Evolutionary conservation across 176 grass and related monocot genomes (phyloP).

Genomic region (Rhynchospora pubera): DNA sequence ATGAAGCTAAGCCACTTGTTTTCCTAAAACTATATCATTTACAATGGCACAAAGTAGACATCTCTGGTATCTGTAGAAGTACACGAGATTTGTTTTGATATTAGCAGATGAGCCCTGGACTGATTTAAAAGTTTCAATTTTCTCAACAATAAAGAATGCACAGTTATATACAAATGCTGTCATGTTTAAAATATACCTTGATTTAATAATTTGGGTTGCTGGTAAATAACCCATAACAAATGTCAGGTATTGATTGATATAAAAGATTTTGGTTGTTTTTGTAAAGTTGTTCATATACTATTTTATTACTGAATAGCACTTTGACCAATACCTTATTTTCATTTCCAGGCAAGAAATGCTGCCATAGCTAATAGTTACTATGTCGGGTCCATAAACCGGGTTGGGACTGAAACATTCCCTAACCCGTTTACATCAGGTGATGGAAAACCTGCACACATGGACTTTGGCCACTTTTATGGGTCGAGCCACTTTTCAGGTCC

Average conservation of each 20-base stretch:
- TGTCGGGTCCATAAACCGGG: conserved; percentile 77
- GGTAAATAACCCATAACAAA: not conserved
- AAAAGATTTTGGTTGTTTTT: not conserved
- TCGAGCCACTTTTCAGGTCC: conserved; percentile 90
- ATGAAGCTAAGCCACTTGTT: not conserved
- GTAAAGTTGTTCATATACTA: conserved; percentile 3
- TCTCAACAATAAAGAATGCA: not conserved
- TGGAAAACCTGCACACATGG: conserved; percentile 69
- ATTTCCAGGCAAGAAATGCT: conserved; percentile 73
- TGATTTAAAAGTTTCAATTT: not conserved
- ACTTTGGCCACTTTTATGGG: conserved; percentile 92
- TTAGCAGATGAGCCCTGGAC: not conserved
- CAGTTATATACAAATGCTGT: not conserved
- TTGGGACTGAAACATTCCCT: conserved; percentile 84
- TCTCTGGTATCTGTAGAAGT: not conserved
- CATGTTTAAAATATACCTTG: not conserved
- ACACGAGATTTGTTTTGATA: not conserved
- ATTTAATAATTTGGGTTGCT: not conserved
- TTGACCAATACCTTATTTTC: not conserved
- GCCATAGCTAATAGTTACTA: conserved; percentile 95
- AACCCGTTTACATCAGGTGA: conserved; percentile 96
- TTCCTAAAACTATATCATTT: not conserved
- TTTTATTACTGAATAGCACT: not conserved
- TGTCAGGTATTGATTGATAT: not conserved
- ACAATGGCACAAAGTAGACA: not conserved